These are phyloP conservation scores for Porodaedalea pini DNA, from an alignment of 1,284 basidiomycete genomes.

Conservation along the genomic window DNA sequence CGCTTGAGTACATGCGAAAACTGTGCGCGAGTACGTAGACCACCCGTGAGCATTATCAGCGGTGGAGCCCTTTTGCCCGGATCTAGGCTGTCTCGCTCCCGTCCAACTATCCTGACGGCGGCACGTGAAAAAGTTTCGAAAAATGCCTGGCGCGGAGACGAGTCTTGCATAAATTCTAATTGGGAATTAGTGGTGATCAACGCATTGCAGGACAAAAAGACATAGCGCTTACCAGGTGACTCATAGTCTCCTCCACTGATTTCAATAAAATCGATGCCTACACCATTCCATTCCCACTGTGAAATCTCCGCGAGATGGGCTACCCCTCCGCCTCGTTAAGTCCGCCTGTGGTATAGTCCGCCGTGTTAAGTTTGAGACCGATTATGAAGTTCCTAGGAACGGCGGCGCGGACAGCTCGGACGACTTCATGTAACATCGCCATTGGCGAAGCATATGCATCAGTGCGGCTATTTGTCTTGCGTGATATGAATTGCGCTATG, in stretches of 20 bases:
- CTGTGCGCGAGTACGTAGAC: slow-evolving; percentile 60
- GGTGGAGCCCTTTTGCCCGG: slow-evolving; percentile 35
- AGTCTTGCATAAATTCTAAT: slow-evolving; percentile 45
- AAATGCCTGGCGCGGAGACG: slow-evolving; percentile 30
- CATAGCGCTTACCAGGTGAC: slow-evolving; percentile 53
- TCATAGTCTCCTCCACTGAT: slow-evolving; percentile 88
- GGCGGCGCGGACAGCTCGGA: slow-evolving; percentile 54
- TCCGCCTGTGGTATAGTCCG: slow-evolving; percentile 69
- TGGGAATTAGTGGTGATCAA: background rate
- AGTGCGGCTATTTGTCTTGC: slow-evolving; percentile 68
- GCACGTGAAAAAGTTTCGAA: slow-evolving; percentile 30
- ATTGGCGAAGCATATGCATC: slow-evolving; percentile 63
- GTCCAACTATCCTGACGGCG: slow-evolving; percentile 42
- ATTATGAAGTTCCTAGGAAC: slow-evolving; percentile 66
- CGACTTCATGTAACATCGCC: slow-evolving; percentile 63
- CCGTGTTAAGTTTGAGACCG: slow-evolving; percentile 85
- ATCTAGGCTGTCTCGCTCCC: slow-evolving; percentile 20
- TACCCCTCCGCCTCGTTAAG: slow-evolving; percentile 41
- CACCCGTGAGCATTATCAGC: slow-evolving; percentile 78
- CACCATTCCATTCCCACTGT: slow-evolving; percentile 39
- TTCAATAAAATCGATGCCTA: slow-evolving; percentile 76
- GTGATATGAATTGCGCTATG: slow-evolving; percentile 80
- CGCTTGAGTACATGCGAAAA: slow-evolving; percentile 52
- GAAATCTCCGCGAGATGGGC: slow-evolving; percentile 64
- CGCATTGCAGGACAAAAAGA: slow-evolving; percentile 2